Base-by-base conservation (phyloP, 176 grass and related monocot species). In the Microstegium vimineum region DNA sequence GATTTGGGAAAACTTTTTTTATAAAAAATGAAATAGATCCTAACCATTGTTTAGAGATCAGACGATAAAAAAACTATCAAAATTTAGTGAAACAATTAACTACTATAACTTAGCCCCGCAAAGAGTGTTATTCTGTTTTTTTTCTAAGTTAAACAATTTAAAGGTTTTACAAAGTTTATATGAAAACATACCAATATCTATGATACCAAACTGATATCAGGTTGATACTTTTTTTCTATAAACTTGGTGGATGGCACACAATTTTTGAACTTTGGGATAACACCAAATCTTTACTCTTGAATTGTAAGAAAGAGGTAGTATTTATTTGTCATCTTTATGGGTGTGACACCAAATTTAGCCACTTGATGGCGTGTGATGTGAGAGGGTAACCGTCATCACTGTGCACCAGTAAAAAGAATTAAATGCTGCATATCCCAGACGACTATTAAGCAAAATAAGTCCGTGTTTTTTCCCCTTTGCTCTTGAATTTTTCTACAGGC, bases 381-480 rank as follows among this genome's bases (percentile, higher is more conserved):
- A 49, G 16, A 49, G 46, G 46, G 16, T 57, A 23, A 57, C 52
- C 9, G 52, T 23, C 22, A 10, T 57, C 52, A 57, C 52, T 57
- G 3, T 57, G 2, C 22, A 57, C 23, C 0, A 0, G 8, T 57
- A 57, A 57, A 57, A 57, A n/a, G 2, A 23, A 57, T 1, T 23
- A 57, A 57, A 23, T 57, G 52, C 52, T 2, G 20, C 52, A 17
- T 6, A 57, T 57, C 52, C 0, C 0, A 23, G 52, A n/a, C 20
- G 1, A 23, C 22, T 57, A n/a, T n/a, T n/a, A n/a, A n/a, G n/a
- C n/a, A n/a, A n/a, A 57, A n/a, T 54, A 54, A 47, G 2, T 5
- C 15, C 3, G 4, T 0, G 0, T 10, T 22, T 22, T 2, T n/a
- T n/a, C n/a, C n/a, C n/a, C n/a, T n/a, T n/a, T 5, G n/a, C 41